A percentile compares a stretch with the other conserved stretches of the same genome.
Conservation (phyloP, 75 land plant species). For the Picea glauca region DNA sequence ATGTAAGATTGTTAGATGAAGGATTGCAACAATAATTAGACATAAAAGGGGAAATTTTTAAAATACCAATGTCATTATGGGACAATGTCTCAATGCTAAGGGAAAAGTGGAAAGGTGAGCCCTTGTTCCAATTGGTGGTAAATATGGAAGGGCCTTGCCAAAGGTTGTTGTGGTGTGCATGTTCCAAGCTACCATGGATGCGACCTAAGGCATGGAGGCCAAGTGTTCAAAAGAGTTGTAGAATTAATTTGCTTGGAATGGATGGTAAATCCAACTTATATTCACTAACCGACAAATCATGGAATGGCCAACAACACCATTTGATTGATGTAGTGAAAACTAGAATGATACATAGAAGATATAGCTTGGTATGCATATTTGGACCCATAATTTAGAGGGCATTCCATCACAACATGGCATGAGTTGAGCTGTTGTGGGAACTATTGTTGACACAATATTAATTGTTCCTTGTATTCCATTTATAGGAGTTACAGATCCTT, state of each 20-base stretch:
- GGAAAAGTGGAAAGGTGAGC: too few relatives aligned
- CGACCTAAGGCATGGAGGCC: too few relatives aligned
- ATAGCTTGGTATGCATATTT: constrained; percentile 12
- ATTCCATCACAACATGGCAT: constrained; percentile 23
- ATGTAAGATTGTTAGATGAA: too few relatives aligned
- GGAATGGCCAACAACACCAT: background rate
- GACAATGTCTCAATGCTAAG: too few relatives aligned
- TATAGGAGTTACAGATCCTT: constrained; percentile 7
- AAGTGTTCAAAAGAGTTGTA: background rate
- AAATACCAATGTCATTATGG: too few relatives aligned
- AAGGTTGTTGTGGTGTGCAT: too few relatives aligned
- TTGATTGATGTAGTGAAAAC: background rate
- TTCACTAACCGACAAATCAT: background rate
- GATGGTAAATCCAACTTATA: background rate
- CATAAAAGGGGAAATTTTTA: too few relatives aligned
- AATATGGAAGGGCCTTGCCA: too few relatives aligned
- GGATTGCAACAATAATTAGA: too few relatives aligned
- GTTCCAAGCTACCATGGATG: too few relatives aligned
- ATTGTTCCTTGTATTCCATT: constrained; percentile 25
- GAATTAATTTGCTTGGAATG: background rate
- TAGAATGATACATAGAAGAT: background rate
- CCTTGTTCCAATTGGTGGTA: too few relatives aligned
- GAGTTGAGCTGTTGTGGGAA: constrained; percentile 10
- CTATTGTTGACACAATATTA: constrained; percentile 18
- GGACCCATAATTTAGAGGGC: constrained; percentile 38